phyloP scores from a whole-genome alignment of 176 grass and related monocot genomes.

The bread wheat (Triticum aestivum) region IWGSC_CS_RefSeq_v2.1 NC_057803.1:505725098-505725597 shows the following conservation, averaged over 20 bases:
- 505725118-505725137: neutral
- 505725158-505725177: constrained; percentile 1
- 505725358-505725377: neutral
- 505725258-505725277: neutral
- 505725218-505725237: constrained; percentile 19
- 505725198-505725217: neutral
- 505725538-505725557: constrained; percentile 19
- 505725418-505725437: neutral
- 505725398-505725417: neutral
- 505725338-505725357: neutral
- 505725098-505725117: neutral
- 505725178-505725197: neutral
- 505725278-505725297: neutral
- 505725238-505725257: neutral
- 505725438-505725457: neutral
- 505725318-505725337: neutral
- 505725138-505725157: neutral
- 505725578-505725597: neutral
- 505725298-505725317: neutral
- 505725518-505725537: neutral
- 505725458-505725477: neutral
- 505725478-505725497: neutral
- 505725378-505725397: neutral
- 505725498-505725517: neutral
- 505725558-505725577: constrained; percentile 11